These are phyloP conservation scores for Pyrus communis DNA, from an alignment of 306 rosid genomes.

Conservation along the genomic window DNA sequence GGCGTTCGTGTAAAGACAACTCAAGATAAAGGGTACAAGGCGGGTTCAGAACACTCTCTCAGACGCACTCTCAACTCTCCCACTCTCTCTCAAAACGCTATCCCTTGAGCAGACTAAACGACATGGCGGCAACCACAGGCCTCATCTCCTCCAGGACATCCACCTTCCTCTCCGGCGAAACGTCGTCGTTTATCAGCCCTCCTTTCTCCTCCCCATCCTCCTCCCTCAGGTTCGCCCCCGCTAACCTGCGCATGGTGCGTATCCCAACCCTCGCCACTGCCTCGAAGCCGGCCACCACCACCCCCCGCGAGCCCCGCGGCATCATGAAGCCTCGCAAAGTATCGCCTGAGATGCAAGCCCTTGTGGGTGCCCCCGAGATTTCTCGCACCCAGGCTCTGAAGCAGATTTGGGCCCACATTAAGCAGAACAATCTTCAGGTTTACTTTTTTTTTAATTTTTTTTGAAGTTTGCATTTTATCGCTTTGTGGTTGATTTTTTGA, in stretches of 20 bases:
- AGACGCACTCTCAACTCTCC: not conserved
- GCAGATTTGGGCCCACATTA: slow-evolving; percentile 87
- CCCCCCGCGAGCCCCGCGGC: slow-evolving; percentile 50
- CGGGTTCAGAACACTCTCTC: slow-evolving; percentile 6
- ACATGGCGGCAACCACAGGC: slow-evolving; percentile 29
- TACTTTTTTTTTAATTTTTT: not conserved
- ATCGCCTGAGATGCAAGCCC: slow-evolving; percentile 83
- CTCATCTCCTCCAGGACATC: slow-evolving; percentile 33
- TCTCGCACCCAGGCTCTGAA: slow-evolving; percentile 92
- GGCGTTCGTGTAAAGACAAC: too few species aligned
- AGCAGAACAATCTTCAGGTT: slow-evolving; percentile 93
- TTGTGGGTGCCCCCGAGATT: slow-evolving; percentile 75
- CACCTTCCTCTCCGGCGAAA: slow-evolving; percentile 38
- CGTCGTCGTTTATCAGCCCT: slow-evolving; percentile 12
- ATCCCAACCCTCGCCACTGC: slow-evolving; percentile 37
- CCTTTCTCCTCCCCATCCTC: not conserved
- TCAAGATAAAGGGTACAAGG: slow-evolving; percentile 4
- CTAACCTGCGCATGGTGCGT: slow-evolving; percentile 32
- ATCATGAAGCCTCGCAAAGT: slow-evolving; percentile 71
- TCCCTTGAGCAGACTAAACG: slow-evolving; percentile 19
- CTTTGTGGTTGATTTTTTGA: not conserved
- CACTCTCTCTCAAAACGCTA: not conserved
- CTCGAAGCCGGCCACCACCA: slow-evolving; percentile 50
- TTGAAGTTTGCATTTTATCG: not conserved
- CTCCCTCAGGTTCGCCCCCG: slow-evolving; percentile 8